phyloP scores from a whole-genome alignment of 306 rosid genomes.

The Sicyos baderoa region DNA sequence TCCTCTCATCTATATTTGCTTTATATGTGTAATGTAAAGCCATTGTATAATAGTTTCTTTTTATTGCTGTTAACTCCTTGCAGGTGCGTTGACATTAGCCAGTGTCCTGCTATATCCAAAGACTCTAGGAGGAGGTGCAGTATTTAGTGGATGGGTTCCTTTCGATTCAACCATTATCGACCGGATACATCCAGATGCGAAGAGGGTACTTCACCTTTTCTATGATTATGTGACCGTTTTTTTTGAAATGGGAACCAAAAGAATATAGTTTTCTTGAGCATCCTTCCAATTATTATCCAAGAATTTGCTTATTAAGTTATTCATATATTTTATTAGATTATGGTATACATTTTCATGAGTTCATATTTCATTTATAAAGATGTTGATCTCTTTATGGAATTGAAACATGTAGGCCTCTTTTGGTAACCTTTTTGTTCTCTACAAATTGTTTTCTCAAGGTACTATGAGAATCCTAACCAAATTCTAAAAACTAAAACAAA shows the following conservation, averaged over 20 bases:
- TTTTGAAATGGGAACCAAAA: neutral
- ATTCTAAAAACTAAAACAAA: too few species aligned
- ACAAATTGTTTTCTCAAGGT: too few species aligned
- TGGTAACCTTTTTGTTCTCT: too few species aligned
- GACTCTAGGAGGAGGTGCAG: slow-evolving; percentile 82
- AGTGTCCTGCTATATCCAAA: slow-evolving; percentile 79
- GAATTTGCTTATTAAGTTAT: neutral
- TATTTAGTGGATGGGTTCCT: slow-evolving; percentile 89
- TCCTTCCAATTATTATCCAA: neutral
- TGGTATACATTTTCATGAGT: neutral
- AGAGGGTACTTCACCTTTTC: slow-evolving; percentile 41
- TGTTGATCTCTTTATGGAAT: neutral
- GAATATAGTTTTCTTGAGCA: neutral
- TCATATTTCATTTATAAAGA: neutral
- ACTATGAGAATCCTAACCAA: too few species aligned
- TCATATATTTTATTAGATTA: neutral
- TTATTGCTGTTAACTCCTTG: slow-evolving; percentile 12
- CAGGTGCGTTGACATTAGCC: slow-evolving; percentile 86
- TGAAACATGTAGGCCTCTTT: neutral
- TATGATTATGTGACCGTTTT: neutral
- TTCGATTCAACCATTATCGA: slow-evolving; percentile 50
- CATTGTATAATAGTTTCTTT: neutral
- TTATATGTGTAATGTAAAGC: neutral
- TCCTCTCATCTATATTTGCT: neutral
- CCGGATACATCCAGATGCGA: slow-evolving; percentile 52